Evolutionary conservation across 441 rosid genomes (phyloP).

Genomic region (Adansonia grandidieri): DNA sequence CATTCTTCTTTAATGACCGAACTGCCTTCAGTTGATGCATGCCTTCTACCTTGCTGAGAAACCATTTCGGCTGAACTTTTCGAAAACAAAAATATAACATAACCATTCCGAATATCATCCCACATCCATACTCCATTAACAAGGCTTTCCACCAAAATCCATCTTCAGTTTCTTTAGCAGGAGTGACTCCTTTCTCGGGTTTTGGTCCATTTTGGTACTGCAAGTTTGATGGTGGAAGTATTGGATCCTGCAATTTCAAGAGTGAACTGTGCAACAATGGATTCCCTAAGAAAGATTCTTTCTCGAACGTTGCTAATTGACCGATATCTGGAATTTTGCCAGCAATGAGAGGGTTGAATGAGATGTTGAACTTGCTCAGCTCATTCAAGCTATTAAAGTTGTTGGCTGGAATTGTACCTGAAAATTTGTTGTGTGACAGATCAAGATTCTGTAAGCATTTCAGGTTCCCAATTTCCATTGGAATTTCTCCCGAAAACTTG

Average conservation of each 20-base stretch:
- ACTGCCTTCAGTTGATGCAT: not conserved
- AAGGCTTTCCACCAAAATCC: not conserved
- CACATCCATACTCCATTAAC: not conserved
- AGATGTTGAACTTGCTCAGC: slow-evolving; percentile 77
- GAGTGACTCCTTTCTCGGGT: no score
- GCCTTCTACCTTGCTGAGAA: not conserved
- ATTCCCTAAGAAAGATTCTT: slow-evolving; percentile 22
- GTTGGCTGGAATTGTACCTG: slow-evolving; percentile 68
- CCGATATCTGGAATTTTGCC: slow-evolving; percentile 71
- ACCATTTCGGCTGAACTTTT: not conserved
- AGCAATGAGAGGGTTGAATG: slow-evolving; percentile 67
- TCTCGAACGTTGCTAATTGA: slow-evolving; percentile 35
- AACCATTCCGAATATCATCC: not conserved
- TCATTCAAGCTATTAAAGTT: slow-evolving; percentile 55
- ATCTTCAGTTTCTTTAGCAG: not conserved
- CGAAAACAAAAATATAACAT: not conserved
- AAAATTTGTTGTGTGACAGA: slow-evolving; percentile 75
- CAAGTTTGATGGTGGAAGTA: not conserved
- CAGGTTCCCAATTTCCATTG: slow-evolving; percentile 16
- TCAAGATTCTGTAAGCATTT: slow-evolving; percentile 79
- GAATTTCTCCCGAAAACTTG: slow-evolving; percentile 16
- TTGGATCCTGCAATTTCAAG: slow-evolving; percentile 27
- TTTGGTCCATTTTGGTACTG: not conserved
- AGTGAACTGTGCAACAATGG: slow-evolving; percentile 58
- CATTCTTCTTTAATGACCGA: not conserved